Evolutionary conservation across 345 rosid genomes (phyloP).

Genomic region (Bruguiera sexangula): DNA sequence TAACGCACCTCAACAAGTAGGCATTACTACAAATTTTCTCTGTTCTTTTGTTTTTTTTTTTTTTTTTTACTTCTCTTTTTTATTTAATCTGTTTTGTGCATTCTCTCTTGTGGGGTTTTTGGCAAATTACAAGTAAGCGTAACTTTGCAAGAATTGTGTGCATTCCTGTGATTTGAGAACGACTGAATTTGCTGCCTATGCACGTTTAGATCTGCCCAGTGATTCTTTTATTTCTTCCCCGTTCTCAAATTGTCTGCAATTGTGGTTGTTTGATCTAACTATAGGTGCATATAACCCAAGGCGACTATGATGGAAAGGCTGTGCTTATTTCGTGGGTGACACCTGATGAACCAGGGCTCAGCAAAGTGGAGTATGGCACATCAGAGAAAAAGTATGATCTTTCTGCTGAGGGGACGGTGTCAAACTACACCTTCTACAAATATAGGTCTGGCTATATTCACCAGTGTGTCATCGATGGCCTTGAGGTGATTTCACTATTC

Average conservation of each 20-base stretch:
- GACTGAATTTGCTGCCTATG: not conserved
- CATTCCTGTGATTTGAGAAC: not conserved
- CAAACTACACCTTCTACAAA: slow-evolving; percentile 68
- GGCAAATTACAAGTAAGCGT: too few species aligned
- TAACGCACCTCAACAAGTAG: slow-evolving; percentile 89
- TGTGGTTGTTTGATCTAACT: too few species aligned
- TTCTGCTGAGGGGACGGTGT: slow-evolving; percentile 54
- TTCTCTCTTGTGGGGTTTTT: too few species aligned
- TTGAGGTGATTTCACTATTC: slow-evolving; percentile 50
- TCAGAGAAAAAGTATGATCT: slow-evolving; percentile 43
- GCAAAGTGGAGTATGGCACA: slow-evolving; percentile 57
- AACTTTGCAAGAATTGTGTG: too few species aligned
- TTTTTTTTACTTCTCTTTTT: not conserved
- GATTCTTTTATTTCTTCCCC: too few species aligned
- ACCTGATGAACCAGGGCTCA: slow-evolving; percentile 57
- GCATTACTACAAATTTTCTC: slow-evolving; percentile 4
- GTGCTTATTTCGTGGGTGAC: slow-evolving; percentile 91
- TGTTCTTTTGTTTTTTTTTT: not conserved
- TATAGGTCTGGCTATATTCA: slow-evolving; percentile 88
- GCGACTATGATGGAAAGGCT: slow-evolving; percentile 85
- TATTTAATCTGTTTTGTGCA: too few species aligned
- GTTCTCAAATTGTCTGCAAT: too few species aligned
- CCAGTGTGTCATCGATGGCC: slow-evolving; percentile 69
- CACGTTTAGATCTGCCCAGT: too few species aligned
- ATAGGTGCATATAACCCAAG: slow-evolving; percentile 92